Evolutionary conservation across 352 stramenopile species (phyloP).

Genomic region (Phytophthora pinifolia): DNA sequence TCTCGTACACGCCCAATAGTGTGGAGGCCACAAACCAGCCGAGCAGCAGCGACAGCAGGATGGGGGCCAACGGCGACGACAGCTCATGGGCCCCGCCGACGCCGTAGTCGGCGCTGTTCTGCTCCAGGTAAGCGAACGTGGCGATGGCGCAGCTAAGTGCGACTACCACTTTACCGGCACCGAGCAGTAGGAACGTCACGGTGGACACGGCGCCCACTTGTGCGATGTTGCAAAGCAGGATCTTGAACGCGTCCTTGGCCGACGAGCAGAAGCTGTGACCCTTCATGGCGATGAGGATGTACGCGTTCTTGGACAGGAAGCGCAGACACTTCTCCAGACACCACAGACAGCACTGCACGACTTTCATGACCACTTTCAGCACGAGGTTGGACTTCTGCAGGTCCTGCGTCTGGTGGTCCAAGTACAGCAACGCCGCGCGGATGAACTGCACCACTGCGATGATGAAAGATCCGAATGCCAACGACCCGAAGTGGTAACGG

Average conservation of each 20-base stretch:
- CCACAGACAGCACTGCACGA: constrained; percentile 93
- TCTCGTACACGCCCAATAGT: constrained; percentile 95
- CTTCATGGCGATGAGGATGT: constrained; percentile 89
- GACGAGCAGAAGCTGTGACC: constrained; percentile 77
- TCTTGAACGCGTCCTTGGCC: constrained; percentile 92
- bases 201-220: constrained; percentile 87
- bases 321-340: constrained; percentile 94
- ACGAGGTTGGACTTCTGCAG: constrained; percentile 74
- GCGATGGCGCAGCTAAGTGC: constrained; percentile 52
- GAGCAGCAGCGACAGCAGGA: constrained; percentile 90
- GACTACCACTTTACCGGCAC: constrained; percentile 92
- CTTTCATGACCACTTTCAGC: constrained; percentile 84
- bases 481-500: constrained; percentile 94
- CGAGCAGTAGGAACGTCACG: constrained; percentile 89
- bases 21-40: constrained; percentile 93
- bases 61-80: constrained; percentile 79
- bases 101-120: constrained; percentile 49
- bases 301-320: constrained; percentile 98
- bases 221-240: constrained; percentile 91
- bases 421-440: constrained; percentile 89
- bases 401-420: constrained; percentile 92
- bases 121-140: constrained; percentile 66
- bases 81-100: constrained; percentile 64
- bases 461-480: constrained; percentile 95
- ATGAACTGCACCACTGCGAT: constrained; percentile 97